A percentile compares a stretch with the other conserved stretches of the same genome.
These are phyloP conservation scores for Penicillium aurantiogriseum DNA, from an alignment of 2,329 filamentous ascomycete species.

Conservation along the genomic window DNA sequence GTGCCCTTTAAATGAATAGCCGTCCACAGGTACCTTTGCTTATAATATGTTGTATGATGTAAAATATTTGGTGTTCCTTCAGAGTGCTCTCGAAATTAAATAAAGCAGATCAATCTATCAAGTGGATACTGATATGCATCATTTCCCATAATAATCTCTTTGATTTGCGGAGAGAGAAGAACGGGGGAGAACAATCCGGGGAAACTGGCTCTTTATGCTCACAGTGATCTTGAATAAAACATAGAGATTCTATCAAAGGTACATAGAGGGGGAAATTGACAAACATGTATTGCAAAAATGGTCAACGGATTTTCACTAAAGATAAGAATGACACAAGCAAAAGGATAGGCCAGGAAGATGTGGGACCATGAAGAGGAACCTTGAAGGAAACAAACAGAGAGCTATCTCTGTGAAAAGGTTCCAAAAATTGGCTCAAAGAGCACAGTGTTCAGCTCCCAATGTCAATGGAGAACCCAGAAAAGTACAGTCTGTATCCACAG, in stretches of 20 bases:
- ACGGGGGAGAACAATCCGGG: not conserved
- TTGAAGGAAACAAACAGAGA: not conserved
- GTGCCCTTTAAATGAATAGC: not conserved
- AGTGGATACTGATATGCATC: too few relatives aligned
- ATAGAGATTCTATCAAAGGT: too few relatives aligned
- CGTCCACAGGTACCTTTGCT: too few relatives aligned
- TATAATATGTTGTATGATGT: not conserved
- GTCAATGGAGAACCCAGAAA: not conserved
- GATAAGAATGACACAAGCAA: too few relatives aligned
- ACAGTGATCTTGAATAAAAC: not conserved
- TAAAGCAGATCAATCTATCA: too few relatives aligned
- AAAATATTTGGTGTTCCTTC: too few relatives aligned
- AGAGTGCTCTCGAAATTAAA: not conserved
- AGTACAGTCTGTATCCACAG: not conserved
- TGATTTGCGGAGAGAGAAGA: not conserved
- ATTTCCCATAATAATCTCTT: not conserved
- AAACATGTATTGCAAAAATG: too few relatives aligned
- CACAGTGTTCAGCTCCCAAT: not conserved
- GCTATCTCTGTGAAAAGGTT: not conserved
- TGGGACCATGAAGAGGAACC: too few relatives aligned
- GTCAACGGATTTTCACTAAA: too few relatives aligned
- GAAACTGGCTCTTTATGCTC: not conserved
- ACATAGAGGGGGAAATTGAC: too few relatives aligned
- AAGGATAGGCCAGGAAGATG: too few relatives aligned
- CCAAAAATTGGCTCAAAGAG: not conserved